Evolutionary conservation across 2,329 filamentous ascomycete species (phyloP).

Genomic region (Pleurostoma richardsiae): DNA sequence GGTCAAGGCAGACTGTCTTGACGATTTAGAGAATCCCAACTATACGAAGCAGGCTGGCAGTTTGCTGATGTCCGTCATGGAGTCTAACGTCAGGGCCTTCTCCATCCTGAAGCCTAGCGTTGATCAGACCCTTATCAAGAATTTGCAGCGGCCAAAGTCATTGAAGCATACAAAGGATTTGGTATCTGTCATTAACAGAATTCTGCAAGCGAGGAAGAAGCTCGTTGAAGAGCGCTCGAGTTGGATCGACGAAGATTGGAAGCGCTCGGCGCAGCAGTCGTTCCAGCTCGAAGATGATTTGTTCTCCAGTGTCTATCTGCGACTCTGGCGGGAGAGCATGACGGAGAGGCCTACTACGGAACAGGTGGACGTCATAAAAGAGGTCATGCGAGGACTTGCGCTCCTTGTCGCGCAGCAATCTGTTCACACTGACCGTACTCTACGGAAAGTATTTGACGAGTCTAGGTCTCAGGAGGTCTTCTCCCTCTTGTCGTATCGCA

Average conservation of each 20-base stretch:
- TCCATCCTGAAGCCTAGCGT: slow-evolving; percentile 39
- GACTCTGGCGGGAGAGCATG: slow-evolving; percentile 25
- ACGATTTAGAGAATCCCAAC: slow-evolving; percentile 46
- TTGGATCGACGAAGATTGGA: neutral
- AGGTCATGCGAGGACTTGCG: slow-evolving; percentile 40
- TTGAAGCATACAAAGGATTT: slow-evolving; percentile 46
- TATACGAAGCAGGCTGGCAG: slow-evolving; percentile 49
- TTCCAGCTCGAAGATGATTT: slow-evolving; percentile 18
- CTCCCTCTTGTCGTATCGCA: slow-evolving; percentile 18
- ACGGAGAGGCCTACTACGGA: slow-evolving; percentile 24
- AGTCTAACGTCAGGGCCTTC: slow-evolving; percentile 42
- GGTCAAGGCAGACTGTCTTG: slow-evolving; percentile 47
- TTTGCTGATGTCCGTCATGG: slow-evolving; percentile 45
- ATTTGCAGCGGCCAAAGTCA: slow-evolving; percentile 45
- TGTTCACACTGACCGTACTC: slow-evolving; percentile 7
- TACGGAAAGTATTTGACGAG: slow-evolving; percentile 4
- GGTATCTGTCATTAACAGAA: slow-evolving; percentile 42
- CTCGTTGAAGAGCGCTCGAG: slow-evolving; percentile 20
- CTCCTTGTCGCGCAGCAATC: slow-evolving; percentile 35
- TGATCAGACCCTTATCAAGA: slow-evolving; percentile 41
- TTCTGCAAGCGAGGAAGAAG: slow-evolving; percentile 40
- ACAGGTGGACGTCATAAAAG: slow-evolving; percentile 32
- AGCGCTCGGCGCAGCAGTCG: neutral
- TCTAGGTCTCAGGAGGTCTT: slow-evolving; percentile 13
- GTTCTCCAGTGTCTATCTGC: slow-evolving; percentile 37